Base-by-base conservation (phyloP, 2,329 filamentous ascomycete species). In the Didymellaceae sp. region DNA sequence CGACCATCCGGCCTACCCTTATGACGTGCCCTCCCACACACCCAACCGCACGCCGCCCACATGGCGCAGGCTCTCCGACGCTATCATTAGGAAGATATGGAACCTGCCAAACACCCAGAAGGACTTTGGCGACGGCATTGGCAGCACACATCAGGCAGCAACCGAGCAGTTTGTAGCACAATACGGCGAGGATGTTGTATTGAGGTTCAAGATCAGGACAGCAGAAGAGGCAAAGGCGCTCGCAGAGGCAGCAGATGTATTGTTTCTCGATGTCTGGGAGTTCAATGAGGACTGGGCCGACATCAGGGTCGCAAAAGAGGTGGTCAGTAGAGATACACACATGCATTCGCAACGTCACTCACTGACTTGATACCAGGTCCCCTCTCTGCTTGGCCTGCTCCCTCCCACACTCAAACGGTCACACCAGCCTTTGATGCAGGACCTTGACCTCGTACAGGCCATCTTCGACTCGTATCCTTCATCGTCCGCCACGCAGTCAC, bases 241-340 rank as follows among this genome's bases (percentile, higher is more conserved):
- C 47, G 82, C 86, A n/a, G 82, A 88, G 48, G 91, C 90, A 3
- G 81, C 86, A 1, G 82, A 88, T 54, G 84, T 85, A 14, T 81
- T 97, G 18, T 88, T 94, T 62, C 79, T 97, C 32, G 94, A 99
- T 68, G 83, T 97, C 1, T 99, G 94, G 94, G 87, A 90, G 17
- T 91, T 89, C 61, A 89, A 87, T 5, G 79, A 86, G 14, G 83
- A 90, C 52, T 94, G 88, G 79, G 89, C 94, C 20, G 94, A 99
- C 70, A 86, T 97, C 44, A 82, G 90, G 32, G 74, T 97, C 40
- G 83, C 87, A 44, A 85, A 88, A 67, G 85, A 90, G 61, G 86
- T 90, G 59, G 84, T 96, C 67, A 62, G 80, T 75, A 32, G 3
- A 6, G 10, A 26, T 16, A 16, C 16, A 8, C 16, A 10, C 26